Conservation (phyloP, 192 early-diverging fungal genomes). For the Phlyctochytrium bullatum region DNA sequence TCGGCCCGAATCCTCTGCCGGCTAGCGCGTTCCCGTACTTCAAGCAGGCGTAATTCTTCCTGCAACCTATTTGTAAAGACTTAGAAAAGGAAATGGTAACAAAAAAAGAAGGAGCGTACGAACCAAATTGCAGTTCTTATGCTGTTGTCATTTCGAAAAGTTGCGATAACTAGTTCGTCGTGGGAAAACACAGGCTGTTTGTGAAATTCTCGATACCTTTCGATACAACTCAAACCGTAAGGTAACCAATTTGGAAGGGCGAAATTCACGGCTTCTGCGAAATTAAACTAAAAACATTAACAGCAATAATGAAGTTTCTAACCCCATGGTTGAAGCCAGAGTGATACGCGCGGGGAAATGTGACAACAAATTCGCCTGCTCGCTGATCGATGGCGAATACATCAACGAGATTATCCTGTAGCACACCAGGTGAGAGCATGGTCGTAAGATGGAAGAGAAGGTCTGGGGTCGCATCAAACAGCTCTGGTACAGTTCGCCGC, state of each 20-base stretch:
- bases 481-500: constrained; percentile 73
- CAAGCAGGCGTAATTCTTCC: neutral
- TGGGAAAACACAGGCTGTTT: constrained; percentile 91
- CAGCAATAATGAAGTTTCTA: constrained; percentile 23
- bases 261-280: constrained; percentile 97
- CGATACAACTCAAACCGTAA: constrained; percentile 73
- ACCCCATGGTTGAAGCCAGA: constrained; percentile 96
- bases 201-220: constrained; percentile 74
- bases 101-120: neutral
- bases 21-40: neutral
- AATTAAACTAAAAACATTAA: constrained; percentile 68
- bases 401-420: constrained; percentile 70
- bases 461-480: constrained; percentile 89
- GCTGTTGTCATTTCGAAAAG: constrained; percentile 25
- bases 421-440: constrained; percentile 75
- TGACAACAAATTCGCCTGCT: constrained; percentile 90
- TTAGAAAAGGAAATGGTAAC: no score
- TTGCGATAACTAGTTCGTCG: constrained; percentile 72
- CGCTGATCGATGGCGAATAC: constrained; percentile 82
- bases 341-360: constrained; percentile 93
- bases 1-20: neutral
- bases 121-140: constrained; percentile 36
- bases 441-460: constrained; percentile 92
- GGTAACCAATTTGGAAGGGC: constrained; percentile 89
- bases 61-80: constrained; percentile 2